A percentile compares a stretch with the other conserved stretches of the same genome.
Evolutionary conservation across 371 early-diverging fungal genomes (phyloP).

Genomic region (Blakeslea trispora): DNA sequence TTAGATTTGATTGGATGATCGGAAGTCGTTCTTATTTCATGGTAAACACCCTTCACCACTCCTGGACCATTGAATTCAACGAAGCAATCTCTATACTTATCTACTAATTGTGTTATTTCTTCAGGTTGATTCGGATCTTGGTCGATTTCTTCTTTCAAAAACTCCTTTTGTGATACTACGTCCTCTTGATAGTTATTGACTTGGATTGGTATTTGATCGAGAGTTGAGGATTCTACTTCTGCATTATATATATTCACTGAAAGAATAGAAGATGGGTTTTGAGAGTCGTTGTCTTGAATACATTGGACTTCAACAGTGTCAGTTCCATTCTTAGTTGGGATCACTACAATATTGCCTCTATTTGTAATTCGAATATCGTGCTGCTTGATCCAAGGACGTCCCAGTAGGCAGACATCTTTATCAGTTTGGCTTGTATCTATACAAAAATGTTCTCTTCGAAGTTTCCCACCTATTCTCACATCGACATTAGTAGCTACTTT

Average conservation of each 20-base stretch:
- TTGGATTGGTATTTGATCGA: too few species aligned
- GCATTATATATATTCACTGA: too few species aligned
- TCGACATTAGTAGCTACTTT: slow-evolving; percentile 12
- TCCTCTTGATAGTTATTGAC: slow-evolving; percentile 17
- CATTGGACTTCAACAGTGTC: slow-evolving; percentile 5
- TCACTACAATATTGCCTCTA: background rate
- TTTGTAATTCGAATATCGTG: slow-evolving; percentile 3
- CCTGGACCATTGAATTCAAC: slow-evolving; percentile 10
- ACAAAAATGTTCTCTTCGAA: slow-evolving; percentile 15
- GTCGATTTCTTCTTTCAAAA: background rate
- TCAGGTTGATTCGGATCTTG: background rate
- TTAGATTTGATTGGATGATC: slow-evolving; percentile 3
- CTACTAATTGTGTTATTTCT: background rate
- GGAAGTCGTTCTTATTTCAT: slow-evolving; percentile 1
- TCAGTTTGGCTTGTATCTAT: slow-evolving; percentile 1
- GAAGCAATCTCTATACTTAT: slow-evolving; percentile 1
- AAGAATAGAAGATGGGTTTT: too few species aligned
- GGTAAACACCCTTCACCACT: background rate
- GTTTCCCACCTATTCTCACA: slow-evolving; percentile 14
- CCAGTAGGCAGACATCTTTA: slow-evolving; percentile 6
- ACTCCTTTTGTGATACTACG: background rate
- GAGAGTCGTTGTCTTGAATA: slow-evolving; percentile 1
- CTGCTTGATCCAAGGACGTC: slow-evolving; percentile 6
- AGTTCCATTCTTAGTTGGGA: background rate
- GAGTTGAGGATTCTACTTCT: too few species aligned